A percentile compares a stretch with the other conserved stretches of the same genome.
phyloP scores from a whole-genome alignment of 2,329 filamentous ascomycete genomes.

The Macroventuria anomochaeta region DNA sequence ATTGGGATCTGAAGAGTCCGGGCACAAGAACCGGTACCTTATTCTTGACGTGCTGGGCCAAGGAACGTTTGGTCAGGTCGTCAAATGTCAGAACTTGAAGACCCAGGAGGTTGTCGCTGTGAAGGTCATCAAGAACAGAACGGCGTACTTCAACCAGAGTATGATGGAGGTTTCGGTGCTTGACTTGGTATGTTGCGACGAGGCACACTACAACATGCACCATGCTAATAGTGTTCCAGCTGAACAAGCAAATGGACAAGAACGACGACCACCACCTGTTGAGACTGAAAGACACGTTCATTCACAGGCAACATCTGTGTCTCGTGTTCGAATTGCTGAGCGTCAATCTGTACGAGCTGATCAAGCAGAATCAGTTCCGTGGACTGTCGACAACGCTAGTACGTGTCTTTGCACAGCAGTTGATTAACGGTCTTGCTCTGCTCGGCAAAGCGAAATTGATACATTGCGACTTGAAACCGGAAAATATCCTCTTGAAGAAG shows the following conservation, averaged over 20 bases:
- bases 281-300: constrained; percentile 95
- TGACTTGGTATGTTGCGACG: constrained; percentile 71
- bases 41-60: constrained; percentile 97
- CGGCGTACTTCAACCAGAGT: constrained; percentile 99
- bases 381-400: constrained; percentile 96
- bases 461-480: constrained; percentile 96
- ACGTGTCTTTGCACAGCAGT: constrained; percentile 94
- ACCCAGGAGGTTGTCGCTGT: constrained; percentile 98
- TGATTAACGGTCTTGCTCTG: constrained; percentile 88
- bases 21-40: constrained; percentile 98
- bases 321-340: constrained; percentile 95
- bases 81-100: constrained; percentile 98
- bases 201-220: constrained; percentile 31
- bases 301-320: constrained; percentile 95
- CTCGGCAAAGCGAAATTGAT: constrained; percentile 96
- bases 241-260: constrained; percentile 98
- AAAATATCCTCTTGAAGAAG: constrained; percentile 98
- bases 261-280: constrained; percentile 97
- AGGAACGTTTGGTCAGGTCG: constrained; percentile 97
- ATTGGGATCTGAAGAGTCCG: constrained; percentile 93
- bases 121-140: constrained; percentile 99
- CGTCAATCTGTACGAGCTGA: constrained; percentile 97
- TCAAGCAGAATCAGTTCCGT: constrained; percentile 99
- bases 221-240: constrained; percentile 56
- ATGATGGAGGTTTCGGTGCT: constrained; percentile 99